Evolutionary conservation across 2,329 filamentous ascomycete species (phyloP), one percentile per base, ranked within the genome.

Genomic region (Pseudogymnoascus sp.): DNA sequence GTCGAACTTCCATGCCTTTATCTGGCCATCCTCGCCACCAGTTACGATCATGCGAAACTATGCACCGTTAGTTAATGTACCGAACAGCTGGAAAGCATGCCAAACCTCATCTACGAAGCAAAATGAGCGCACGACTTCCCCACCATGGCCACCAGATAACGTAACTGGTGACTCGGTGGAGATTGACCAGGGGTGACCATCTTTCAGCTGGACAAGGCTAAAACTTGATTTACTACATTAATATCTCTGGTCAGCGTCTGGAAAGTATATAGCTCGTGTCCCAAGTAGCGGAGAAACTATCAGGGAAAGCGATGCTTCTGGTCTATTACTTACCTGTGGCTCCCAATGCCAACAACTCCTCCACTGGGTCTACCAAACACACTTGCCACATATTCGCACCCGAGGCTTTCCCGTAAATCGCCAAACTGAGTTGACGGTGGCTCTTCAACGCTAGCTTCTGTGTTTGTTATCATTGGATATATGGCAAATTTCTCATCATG

Each of bases 401-500:
- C 80, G 5, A 92, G 72, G n/a, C 76, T 75, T 64, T 80, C 76
- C 31, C 90, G 79, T 71, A 91, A 78, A 70, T 94, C 89, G 2
- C 89, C 90, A 70, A 90, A 87, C 1, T 84, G 81, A 1, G 81
- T 78, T 6, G 74, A 72, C 5, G 76, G 75, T 2, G 74, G 70
- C 27, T 79, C 77, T 65, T 81, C 78, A 36, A 78, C 75, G 8
- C 84, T 86, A 15, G 83, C 82, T 51, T 83, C 81, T n/a, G 79
- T 77, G 39, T 82, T 81, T 65, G 88, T 87, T 58, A 85, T 83
- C 62, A 89, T 77, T 65, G 87, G 83, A 71, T 92, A 91, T 63
- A 92, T 80, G 15, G 88, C 86, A 65, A 92, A 83, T 63, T 84
- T 86, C 77, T 94, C 90, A 71, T 93, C 90, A 63, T 91, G 89